A percentile compares a stretch with the other conserved stretches of the same genome.
Evolutionary conservation across 83 land plant species (phyloP).

Genomic region (Diphasiastrum complanatum): DNA sequence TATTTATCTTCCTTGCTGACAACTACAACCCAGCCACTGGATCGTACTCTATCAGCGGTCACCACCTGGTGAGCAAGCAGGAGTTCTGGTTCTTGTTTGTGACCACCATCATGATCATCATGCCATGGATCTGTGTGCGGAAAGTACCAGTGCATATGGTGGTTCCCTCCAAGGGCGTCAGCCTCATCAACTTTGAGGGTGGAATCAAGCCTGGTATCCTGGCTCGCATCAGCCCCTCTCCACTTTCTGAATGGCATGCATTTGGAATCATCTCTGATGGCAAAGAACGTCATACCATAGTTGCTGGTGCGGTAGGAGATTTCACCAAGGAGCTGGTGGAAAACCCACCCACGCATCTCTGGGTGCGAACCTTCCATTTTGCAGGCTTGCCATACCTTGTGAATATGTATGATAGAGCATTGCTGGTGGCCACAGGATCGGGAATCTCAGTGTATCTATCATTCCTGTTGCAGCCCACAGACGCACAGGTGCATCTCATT

Average conservation of each 20-base stretch:
- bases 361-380: conserved; percentile 41
- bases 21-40: conserved; percentile 32
- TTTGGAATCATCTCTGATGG: conserved; percentile 56
- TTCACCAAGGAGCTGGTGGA: conserved; percentile 47
- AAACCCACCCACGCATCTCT: conserved; percentile 48
- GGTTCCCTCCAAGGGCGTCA: conserved; percentile 33
- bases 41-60: conserved; percentile 22
- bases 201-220: conserved; percentile 42
- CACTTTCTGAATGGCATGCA: conserved; percentile 61
- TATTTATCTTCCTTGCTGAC: conserved; percentile 33
- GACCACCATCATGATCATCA: conserved; percentile 43
- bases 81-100: conserved; percentile 47
- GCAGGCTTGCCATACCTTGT: conserved; percentile 52
- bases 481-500: conserved; percentile 43
- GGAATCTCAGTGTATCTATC: conserved; percentile 57
- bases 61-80: conserved; percentile 19
- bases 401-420: conserved; percentile 41
- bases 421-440: conserved; percentile 55
- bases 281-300: conserved; percentile 43
- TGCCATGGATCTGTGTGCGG: conserved; percentile 46
- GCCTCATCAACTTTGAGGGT: conserved; percentile 43
- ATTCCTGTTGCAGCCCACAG: conserved; percentile 45
- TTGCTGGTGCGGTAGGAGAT: conserved; percentile 63
- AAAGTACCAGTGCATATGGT: conserved; percentile 35
- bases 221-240: conserved; percentile 44